phyloP scores from a whole-genome alignment of 2,329 filamentous ascomycete genomes.

The Dothideomycetidae sp. region DNA sequence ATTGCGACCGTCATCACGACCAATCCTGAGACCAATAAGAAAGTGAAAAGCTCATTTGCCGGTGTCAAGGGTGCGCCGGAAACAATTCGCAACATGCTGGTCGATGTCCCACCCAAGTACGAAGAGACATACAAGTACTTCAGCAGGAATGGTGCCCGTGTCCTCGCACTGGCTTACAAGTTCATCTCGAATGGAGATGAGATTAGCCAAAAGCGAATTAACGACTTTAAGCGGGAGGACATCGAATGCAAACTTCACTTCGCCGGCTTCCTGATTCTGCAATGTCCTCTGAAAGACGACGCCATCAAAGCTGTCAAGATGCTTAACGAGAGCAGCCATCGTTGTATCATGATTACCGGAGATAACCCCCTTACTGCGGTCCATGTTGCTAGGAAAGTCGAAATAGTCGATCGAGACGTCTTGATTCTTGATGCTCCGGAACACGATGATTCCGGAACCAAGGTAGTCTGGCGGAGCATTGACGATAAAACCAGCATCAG shows the following conservation, averaged over 20 bases:
- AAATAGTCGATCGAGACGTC: slow-evolving; percentile 92
- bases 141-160: slow-evolving; percentile 85
- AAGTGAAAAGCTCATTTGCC: slow-evolving; percentile 73
- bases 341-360: slow-evolving; percentile 97
- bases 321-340: slow-evolving; percentile 97
- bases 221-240: slow-evolving; percentile 84
- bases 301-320: slow-evolving; percentile 87
- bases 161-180: slow-evolving; percentile 88
- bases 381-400: slow-evolving; percentile 86
- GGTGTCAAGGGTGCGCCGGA: slow-evolving; percentile 95
- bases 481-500: slow-evolving; percentile 79
- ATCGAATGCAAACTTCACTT: slow-evolving; percentile 76
- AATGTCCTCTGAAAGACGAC: slow-evolving; percentile 92
- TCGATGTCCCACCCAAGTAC: slow-evolving; percentile 69
- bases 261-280: slow-evolving; percentile 87
- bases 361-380: slow-evolving; percentile 95
- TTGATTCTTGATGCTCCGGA: slow-evolving; percentile 92
- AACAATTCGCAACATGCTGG: slow-evolving; percentile 88
- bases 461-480: slow-evolving; percentile 85
- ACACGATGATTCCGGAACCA: slow-evolving; percentile 64
- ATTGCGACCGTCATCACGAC: slow-evolving; percentile 67
- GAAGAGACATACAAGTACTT: slow-evolving; percentile 99
- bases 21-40: slow-evolving; percentile 59
- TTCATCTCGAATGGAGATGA: slow-evolving; percentile 71
- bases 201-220: slow-evolving; percentile 70